A percentile compares a stretch with the other conserved stretches of the same genome.
phyloP scores from a whole-genome alignment of 495 filamentous ascomycete genomes.

The Cairneyella variabilis region DNA sequence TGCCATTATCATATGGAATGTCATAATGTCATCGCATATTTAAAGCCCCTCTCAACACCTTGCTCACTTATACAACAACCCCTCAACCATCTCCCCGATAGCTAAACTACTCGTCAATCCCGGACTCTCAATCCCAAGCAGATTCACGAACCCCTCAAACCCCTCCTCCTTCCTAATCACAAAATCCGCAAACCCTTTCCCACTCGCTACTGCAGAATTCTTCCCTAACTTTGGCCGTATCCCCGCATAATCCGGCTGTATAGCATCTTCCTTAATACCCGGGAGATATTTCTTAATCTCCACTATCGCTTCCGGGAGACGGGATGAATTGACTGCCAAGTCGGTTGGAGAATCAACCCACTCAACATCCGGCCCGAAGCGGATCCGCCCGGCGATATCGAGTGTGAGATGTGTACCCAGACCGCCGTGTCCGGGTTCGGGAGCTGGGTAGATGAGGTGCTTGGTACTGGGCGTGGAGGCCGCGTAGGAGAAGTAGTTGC shows the following conservation, averaged over 20 bases:
- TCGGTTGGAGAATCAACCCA: slow-evolving; percentile 66
- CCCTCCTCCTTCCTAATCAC: slow-evolving; percentile 77
- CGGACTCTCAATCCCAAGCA: slow-evolving; percentile 92
- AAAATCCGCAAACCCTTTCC: slow-evolving; percentile 77
- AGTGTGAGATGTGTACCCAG: slow-evolving; percentile 92
- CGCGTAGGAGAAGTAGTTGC: slow-evolving; percentile 88
- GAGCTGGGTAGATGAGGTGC: slow-evolving; percentile 84
- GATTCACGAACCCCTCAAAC: slow-evolving; percentile 81
- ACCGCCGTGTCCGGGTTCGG: slow-evolving; percentile 73
- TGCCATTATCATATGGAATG: too few relatives aligned
- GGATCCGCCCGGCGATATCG: slow-evolving; percentile 78
- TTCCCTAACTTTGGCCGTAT: slow-evolving; percentile 82
- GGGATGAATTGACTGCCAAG: slow-evolving; percentile 44
- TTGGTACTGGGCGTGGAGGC: slow-evolving; percentile 58
- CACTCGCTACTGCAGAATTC: slow-evolving; percentile 52
- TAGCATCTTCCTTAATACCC: slow-evolving; percentile 55
- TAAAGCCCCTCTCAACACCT: too few relatives aligned
- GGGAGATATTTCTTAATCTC: slow-evolving; percentile 82
- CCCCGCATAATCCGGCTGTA: slow-evolving; percentile 85
- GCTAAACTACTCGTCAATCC: slow-evolving; percentile 87
- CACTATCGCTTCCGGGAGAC: slow-evolving; percentile 61
- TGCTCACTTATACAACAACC: slow-evolving; percentile 58
- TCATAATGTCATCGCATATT: too few relatives aligned
- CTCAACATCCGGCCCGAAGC: slow-evolving; percentile 94
- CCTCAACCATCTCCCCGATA: slow-evolving; percentile 79